Evolutionary conservation across 202 grass and related monocot species (phyloP).

Genomic region (Brachypodium distachyon): DNA sequence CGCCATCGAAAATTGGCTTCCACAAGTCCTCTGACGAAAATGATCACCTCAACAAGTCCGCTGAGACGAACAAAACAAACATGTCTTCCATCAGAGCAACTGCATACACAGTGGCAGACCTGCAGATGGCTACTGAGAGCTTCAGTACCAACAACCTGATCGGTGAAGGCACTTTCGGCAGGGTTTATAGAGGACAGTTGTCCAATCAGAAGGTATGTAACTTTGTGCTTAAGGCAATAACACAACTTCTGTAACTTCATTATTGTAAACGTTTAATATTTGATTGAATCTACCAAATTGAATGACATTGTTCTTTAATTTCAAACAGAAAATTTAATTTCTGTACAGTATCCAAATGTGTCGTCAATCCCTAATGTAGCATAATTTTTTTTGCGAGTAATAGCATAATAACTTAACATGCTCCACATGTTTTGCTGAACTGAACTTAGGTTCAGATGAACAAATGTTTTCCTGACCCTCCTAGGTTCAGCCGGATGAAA

Average conservation of each 20-base stretch:
- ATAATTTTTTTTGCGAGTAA: background rate
- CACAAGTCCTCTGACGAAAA: constrained; percentile 62
- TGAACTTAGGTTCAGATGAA: no score
- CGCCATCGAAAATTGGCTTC: constrained; percentile 61
- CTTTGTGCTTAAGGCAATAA: constrained; percentile 1
- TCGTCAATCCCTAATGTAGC: background rate
- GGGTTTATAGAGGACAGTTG: constrained; percentile 57
- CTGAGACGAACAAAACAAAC: constrained; percentile 32
- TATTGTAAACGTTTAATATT: no score
- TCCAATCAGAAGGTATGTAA: constrained; percentile 55
- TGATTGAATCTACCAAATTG: no score
- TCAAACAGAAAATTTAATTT: background rate
- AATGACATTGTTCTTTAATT: no score
- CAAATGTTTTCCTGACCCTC: no score
- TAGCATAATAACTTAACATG: no score
- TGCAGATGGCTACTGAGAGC: constrained; percentile 77
- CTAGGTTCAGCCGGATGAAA: no score
- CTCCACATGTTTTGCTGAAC: no score
- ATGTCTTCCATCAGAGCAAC: constrained; percentile 53
- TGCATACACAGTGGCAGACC: constrained; percentile 69
- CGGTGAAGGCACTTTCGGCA: constrained; percentile 64
- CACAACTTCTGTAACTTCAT: background rate
- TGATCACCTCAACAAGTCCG: constrained; percentile 39
- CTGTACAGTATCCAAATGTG: background rate
- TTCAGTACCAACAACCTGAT: constrained; percentile 72